Conservation (phyloP, 257 asterid species). For the Fraxinus americana region DNA sequence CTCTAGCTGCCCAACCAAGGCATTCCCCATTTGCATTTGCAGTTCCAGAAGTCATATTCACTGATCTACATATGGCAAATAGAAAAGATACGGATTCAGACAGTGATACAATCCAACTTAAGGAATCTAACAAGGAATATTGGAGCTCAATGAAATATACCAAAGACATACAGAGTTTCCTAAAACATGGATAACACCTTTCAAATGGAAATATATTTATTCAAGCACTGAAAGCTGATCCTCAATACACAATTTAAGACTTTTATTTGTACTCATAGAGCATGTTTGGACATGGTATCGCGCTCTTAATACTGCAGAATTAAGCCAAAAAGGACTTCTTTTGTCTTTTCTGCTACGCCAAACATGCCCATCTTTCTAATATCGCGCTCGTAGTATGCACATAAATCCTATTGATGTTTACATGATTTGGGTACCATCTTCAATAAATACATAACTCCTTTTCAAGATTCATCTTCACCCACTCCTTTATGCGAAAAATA, state of each 20-base stretch:
- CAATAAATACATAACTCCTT: not conserved
- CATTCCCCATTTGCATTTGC: conserved; percentile 44
- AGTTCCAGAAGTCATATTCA: conserved; percentile 11
- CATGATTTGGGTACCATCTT: not conserved
- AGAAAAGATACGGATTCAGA: not conserved
- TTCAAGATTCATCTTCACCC: not conserved
- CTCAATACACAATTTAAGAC: not conserved
- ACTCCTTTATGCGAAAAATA: not conserved
- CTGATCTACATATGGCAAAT: not conserved
- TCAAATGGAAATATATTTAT: too few species aligned
- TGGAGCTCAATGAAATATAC: not conserved
- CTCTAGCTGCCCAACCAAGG: conserved; percentile 85
- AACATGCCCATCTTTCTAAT: not conserved
- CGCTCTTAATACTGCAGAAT: too few species aligned
- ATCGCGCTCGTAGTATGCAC: not conserved
- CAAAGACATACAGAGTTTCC: not conserved
- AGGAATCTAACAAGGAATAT: not conserved
- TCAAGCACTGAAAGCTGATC: not conserved
- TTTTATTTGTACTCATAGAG: not conserved
- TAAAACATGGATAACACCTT: not conserved
- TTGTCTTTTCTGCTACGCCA: not conserved
- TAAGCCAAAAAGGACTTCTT: not conserved
- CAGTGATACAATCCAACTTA: not conserved
- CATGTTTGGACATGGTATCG: not conserved
- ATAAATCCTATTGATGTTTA: not conserved